Percentiles rank a stretch among this genome's conserved stretches.
phyloP scores from a whole-genome alignment of 2,329 filamentous ascomycete species.

The Aspergillus cejpii region DNA sequence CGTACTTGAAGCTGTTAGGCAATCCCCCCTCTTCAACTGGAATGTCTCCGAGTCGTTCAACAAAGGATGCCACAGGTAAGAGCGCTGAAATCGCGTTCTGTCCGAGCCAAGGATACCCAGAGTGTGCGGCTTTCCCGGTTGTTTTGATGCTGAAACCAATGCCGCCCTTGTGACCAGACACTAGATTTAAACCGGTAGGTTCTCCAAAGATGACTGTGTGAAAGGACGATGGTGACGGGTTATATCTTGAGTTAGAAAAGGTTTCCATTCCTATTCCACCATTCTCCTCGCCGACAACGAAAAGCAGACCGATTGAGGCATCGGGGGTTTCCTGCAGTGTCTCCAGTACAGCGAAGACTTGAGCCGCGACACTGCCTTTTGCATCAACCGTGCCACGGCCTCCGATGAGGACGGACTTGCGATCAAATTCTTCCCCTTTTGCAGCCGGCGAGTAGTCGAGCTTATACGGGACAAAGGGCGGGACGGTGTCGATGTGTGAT shows the following conservation, averaged over 20 bases:
- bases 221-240: conserved; percentile 42
- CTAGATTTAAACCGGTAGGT: conserved; percentile 81
- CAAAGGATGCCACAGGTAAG: conserved; percentile 60
- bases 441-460: conserved; percentile 40
- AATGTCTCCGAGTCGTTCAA: conserved; percentile 54
- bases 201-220: conserved; percentile 83
- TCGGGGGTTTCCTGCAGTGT: conserved; percentile 39
- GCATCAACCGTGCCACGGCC: conserved; percentile 44
- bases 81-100: conserved; percentile 77
- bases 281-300: conserved; percentile 75
- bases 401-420: conserved; percentile 33
- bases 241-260: conserved; percentile 46
- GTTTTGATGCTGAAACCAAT: conserved; percentile 61
- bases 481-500: conserved; percentile 73
- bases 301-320: conserved; percentile 47
- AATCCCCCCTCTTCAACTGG: conserved; percentile 51
- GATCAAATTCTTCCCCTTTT: conserved; percentile 7
- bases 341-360: conserved; percentile 40
- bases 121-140: conserved; percentile 73
- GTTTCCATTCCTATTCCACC: conserved; percentile 71
- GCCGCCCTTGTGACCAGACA: conserved; percentile 85
- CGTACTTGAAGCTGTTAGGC: conserved; percentile 69
- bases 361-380: conserved; percentile 43
- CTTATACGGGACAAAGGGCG: conserved; percentile 44
- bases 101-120: conserved; percentile 86